phyloP scores from a whole-genome alignment of 805 yeast species.

The Zygosaccharomyces lentus region DNA sequence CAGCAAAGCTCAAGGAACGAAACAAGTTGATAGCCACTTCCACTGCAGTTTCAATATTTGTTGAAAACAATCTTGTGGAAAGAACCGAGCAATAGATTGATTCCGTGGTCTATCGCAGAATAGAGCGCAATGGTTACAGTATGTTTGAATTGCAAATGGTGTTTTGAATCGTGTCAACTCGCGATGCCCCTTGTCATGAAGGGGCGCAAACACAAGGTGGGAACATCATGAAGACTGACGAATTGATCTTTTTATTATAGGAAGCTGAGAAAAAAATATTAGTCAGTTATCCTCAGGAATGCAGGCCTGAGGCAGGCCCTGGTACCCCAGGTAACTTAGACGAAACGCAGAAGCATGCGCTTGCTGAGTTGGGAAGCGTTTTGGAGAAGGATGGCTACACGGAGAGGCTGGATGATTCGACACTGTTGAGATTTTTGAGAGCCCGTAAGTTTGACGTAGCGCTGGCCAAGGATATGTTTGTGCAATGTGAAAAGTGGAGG shows the following conservation, averaged over 20 bases:
- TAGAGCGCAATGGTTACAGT: slow-evolving; percentile 4
- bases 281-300: slow-evolving; percentile 66
- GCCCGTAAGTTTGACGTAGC: slow-evolving; percentile 90
- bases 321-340: slow-evolving; percentile 83
- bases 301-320: slow-evolving; percentile 56
- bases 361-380: slow-evolving; percentile 54
- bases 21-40: slow-evolving; percentile 3
- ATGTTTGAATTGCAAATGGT: background rate
- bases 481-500: slow-evolving; percentile 89
- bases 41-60: background rate
- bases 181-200: background rate
- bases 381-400: slow-evolving; percentile 62
- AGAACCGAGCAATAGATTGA: background rate
- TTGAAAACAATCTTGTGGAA: background rate
- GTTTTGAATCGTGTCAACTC: background rate
- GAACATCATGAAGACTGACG: slow-evolving; percentile 5
- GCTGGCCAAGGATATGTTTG: slow-evolving; percentile 77
- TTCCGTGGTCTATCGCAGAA: background rate
- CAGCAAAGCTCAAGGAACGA: background rate
- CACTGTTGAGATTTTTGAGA: slow-evolving; percentile 78
- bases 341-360: slow-evolving; percentile 56
- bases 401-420: slow-evolving; percentile 83
- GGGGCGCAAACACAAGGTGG: background rate
- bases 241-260: slow-evolving; percentile 5
- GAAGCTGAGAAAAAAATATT: slow-evolving; percentile 29